phyloP scores from a whole-genome alignment of 768 basidiomycete species.

The Boletus edulis region DNA sequence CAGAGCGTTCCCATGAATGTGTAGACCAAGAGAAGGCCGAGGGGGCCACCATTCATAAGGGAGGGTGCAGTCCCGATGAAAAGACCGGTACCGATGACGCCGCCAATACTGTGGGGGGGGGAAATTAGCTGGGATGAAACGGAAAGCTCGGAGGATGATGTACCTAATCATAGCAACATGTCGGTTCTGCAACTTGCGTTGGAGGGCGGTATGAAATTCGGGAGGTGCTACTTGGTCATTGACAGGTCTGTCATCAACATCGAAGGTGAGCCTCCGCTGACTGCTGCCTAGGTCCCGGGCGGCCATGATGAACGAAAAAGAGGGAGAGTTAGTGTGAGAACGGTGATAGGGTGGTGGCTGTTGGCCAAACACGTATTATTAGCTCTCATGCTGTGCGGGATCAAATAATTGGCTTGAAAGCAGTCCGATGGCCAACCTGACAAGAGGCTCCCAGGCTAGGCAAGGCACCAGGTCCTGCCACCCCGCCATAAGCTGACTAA shows the following conservation, averaged over 20 bases:
- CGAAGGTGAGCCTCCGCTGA: too few species aligned
- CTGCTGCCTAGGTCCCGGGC: not conserved
- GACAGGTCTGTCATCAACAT: not conserved
- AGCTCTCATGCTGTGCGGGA: too few species aligned
- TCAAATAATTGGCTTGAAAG: too few species aligned
- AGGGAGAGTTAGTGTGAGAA: not conserved
- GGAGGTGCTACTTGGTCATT: not conserved
- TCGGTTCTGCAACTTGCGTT: not conserved
- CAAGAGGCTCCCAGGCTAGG: too few species aligned
- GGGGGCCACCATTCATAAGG: not conserved
- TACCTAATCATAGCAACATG: constrained; percentile 6
- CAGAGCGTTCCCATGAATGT: not conserved
- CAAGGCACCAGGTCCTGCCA: too few species aligned
- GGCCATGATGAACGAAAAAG: not conserved
- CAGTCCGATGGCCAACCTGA: too few species aligned
- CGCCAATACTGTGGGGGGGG: not conserved
- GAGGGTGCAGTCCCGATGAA: not conserved
- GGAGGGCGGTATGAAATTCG: not conserved
- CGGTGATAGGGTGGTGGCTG: too few species aligned
- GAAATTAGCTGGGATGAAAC: not conserved
- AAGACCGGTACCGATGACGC: constrained; percentile 3
- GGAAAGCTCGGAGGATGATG: not conserved
- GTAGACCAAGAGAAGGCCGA: not conserved
- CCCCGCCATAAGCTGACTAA: too few species aligned
- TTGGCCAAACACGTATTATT: too few species aligned